Base-by-base conservation (phyloP, 306 rosid genomes). In the Trifolium dubium region DNA sequence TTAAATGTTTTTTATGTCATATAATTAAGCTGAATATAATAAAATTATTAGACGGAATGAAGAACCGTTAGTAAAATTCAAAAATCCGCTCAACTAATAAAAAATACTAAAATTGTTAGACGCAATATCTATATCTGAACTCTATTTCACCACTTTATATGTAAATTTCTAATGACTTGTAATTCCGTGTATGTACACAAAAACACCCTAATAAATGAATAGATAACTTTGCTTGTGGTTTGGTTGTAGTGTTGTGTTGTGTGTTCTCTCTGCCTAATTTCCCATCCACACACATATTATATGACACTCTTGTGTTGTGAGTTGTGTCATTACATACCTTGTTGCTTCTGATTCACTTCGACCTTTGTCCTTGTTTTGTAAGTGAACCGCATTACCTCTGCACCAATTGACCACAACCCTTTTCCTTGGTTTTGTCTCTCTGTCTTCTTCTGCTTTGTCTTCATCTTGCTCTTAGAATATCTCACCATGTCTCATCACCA, bases 381-480 rank as follows among this genome's bases (percentile, higher is more conserved):
- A 58, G 5, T 75, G 83, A 23, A 56, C 35, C 77, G 53, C 79
- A 71, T 70, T 84, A 59, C 79, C 65, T 69, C 46, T 58, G 73
- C 76, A 58, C 82, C 86, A 85, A 71, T 81, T 79, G 87, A 85
- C 79, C 31, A 14, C 63, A 54, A 77, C 80, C 81, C 83, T 71
- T 72, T 76, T 85, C 72, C 51, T 75, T 10, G 47, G 71, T 56
- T 75, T 32, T 68, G 3, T 59, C 69, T 64, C 15, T 40, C 8
- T 77, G 79, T 74, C 78, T 74, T 34, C 78, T 53, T 86, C 77
- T 65, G 74, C 64, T 81, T 88, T 89, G 95, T 89, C 95, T 69
- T 88, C 79, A 89, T 84, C 29, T 81, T 49, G 19, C 8, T 74
- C 70, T 79, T 77, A 81, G 96, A 91, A 93, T 59, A 30, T 59